Evolutionary conservation across 176 grass and related monocot genomes (phyloP).

Genomic region (Zizania latifolia): DNA sequence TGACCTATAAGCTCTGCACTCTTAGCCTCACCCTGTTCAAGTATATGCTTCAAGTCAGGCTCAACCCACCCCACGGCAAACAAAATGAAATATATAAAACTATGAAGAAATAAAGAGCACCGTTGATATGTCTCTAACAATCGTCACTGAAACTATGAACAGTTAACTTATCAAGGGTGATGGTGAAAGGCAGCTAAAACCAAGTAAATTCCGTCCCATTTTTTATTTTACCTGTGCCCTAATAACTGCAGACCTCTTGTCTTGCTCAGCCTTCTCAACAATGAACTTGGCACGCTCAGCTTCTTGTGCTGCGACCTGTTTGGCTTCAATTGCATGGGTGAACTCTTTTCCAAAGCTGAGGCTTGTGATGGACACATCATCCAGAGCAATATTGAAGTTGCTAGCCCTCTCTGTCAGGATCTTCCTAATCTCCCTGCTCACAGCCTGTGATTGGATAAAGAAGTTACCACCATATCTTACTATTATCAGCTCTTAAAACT

Average conservation of each 20-base stretch:
- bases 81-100: background rate
- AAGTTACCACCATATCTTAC: background rate
- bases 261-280: conserved; percentile 88
- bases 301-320: conserved; percentile 94
- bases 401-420: conserved; percentile 84
- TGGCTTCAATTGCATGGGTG: conserved; percentile 91
- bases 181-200: background rate
- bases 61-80: background rate
- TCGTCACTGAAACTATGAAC: background rate
- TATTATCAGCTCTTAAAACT: background rate
- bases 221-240: conserved; percentile 58
- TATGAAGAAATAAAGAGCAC: background rate
- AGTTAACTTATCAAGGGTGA: background rate
- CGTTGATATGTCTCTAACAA: background rate
- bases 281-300: conserved; percentile 85
- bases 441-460: conserved; percentile 48
- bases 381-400: conserved; percentile 89
- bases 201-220: background rate
- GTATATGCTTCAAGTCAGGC: background rate
- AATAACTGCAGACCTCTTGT: conserved; percentile 71
- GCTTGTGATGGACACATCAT: conserved; percentile 95
- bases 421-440: conserved; percentile 98
- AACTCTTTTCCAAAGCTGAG: conserved; percentile 94
- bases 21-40: conserved; percentile 81
- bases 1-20: conserved; percentile 84